Base-by-base conservation (phyloP, 352 stramenopile genomes). In the Phytopythium sindhum region DNA sequence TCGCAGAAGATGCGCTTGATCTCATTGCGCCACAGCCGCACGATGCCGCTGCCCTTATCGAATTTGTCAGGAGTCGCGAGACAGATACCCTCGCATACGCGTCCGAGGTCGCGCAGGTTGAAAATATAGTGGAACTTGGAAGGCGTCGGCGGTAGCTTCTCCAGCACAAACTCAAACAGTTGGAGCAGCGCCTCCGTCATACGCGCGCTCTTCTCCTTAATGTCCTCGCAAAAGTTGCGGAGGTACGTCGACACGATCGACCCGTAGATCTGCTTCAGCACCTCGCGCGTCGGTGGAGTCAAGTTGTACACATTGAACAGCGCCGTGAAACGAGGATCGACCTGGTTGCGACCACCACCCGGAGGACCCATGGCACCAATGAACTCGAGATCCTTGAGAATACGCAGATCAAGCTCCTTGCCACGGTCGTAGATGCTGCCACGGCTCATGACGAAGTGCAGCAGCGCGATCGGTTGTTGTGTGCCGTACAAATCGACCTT, bases 41-140 rank as follows among this genome's bases (percentile, higher is more conserved):
- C 89, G 37, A 98, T 74, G 8, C 69, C 73, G 7, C 72, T 56
- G 26, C 76, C 68, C 29, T 61, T 83, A 37, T 88, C 77, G 64
- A 97, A 95, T 33, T 85, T 91, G 66, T 98, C 95, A 0, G 87
- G 78, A 1, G 93, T 98, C 12, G 90, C 90, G 69, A 98, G 93
- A 58, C 94, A 99, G 17, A 98, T 74, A 11, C 96, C 96, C 73
- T 99, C 93, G 51, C 93, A 98, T 2, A 99, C 93, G 12, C 96
- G 86, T 0, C 88, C 93, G 17, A 98, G 70, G 62, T 98, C 96
- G 0, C 96, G 84, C n/a, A 98, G 73, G 48, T 98, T 98, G 72
- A 98, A 98, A 56, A 98, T 98, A 71, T 98, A 98, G 70, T 98
- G 95, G 58, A 98, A 98, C 64, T 98, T 98, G 39, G 89, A 96